phyloP scores from a whole-genome alignment of 345 rosid species.

The Odontarrhena argentea region DNA sequence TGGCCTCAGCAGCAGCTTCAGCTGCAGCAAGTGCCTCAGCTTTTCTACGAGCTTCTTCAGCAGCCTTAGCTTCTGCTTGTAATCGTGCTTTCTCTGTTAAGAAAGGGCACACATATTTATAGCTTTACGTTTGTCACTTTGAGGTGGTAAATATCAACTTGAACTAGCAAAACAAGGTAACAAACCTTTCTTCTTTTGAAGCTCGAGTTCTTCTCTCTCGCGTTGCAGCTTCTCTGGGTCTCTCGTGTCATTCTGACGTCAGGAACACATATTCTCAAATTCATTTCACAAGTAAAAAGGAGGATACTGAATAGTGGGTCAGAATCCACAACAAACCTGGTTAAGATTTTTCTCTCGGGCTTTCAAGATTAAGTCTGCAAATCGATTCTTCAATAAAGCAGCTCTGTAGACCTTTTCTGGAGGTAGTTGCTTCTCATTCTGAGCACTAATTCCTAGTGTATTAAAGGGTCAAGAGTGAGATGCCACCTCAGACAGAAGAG shows the following conservation, averaged over 20 bases:
- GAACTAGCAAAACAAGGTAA: constrained; percentile 8
- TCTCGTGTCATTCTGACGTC: constrained; percentile 56
- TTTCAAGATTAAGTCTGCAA: constrained; percentile 83
- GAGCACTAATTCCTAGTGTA: constrained; percentile 77
- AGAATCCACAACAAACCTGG: constrained; percentile 53
- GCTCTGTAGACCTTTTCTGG: constrained; percentile 87
- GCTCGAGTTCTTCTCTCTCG: constrained; percentile 81
- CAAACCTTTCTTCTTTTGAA: constrained; percentile 73
- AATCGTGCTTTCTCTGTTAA: constrained; percentile 72
- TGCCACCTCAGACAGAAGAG: constrained; percentile 54
- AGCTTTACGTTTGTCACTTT: constrained; percentile 3
- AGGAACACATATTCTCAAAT: constrained; percentile 16
- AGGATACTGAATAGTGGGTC: background rate
- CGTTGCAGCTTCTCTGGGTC: constrained; percentile 75
- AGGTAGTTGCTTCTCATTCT: constrained; percentile 84
- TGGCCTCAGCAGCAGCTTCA: constrained; percentile 55
- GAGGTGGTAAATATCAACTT: background rate
- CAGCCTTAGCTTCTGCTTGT: constrained; percentile 86
- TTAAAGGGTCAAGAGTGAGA: constrained; percentile 60
- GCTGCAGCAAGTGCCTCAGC: constrained; percentile 82
- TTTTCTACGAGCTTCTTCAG: constrained; percentile 72
- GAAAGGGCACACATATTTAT: background rate
- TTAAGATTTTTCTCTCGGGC: constrained; percentile 78
- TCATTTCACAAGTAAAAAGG: background rate
- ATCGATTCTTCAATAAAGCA: constrained; percentile 74